Evolutionary conservation across 768 basidiomycete species (phyloP).

Genomic region (Termitomyces sp.): DNA sequence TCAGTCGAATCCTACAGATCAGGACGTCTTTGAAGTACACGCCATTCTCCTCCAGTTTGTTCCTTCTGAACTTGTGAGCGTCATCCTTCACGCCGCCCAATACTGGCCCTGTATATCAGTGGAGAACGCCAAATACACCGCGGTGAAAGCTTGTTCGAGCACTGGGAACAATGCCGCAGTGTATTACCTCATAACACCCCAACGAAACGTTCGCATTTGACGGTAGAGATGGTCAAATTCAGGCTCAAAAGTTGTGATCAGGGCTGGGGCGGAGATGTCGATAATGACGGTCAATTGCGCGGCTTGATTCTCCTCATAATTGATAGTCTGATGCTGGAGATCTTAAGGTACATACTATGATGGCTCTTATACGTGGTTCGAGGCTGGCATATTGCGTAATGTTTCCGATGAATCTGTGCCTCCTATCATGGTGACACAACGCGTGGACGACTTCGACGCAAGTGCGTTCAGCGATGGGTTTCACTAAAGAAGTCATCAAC

Average conservation of each 20-base stretch:
- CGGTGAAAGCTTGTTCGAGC: conserved; percentile 4
- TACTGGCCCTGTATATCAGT: conserved; percentile 21
- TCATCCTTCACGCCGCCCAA: conserved; percentile 19
- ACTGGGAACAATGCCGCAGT: conserved; percentile 6
- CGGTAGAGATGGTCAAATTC: conserved; percentile 19
- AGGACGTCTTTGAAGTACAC: conserved; percentile 16
- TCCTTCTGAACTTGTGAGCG: conserved; percentile 22
- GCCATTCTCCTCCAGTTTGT: conserved; percentile 11
- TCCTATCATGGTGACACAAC: not conserved
- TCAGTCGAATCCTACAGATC: not conserved
- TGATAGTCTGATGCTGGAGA: not conserved
- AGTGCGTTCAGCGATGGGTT: not conserved
- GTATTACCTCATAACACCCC: conserved; percentile 18
- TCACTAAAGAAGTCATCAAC: conserved; percentile 9
- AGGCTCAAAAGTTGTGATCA: conserved; percentile 19
- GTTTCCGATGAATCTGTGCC: not conserved
- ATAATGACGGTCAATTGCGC: conserved; percentile 13
- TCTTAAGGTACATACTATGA: conserved; percentile 22
- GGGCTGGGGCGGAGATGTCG: conserved; percentile 25
- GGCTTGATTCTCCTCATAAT: not conserved
- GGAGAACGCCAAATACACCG: not conserved
- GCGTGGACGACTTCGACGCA: conserved; percentile 1
- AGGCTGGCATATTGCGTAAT: conserved; percentile 22
- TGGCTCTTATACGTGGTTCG: conserved; percentile 28
- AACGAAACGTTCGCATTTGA: not conserved